Evolutionary conservation across 169 alveolate genomes (phyloP).

Genomic region (Plasmodium gonderi): DNA sequence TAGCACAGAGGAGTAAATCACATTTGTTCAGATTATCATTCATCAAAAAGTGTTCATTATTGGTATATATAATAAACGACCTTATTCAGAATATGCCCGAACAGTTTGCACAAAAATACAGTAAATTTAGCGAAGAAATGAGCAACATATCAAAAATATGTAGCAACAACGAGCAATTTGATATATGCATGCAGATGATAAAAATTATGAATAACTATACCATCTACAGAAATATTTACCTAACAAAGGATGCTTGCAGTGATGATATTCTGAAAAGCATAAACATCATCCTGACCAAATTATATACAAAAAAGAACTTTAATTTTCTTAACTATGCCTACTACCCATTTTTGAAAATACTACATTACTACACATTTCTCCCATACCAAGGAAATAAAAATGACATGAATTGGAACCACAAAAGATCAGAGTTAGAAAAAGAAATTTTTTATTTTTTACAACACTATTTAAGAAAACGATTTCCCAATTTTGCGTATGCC

Average conservation of each 20-base stretch:
- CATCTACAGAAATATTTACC: background rate
- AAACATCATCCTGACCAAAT: background rate
- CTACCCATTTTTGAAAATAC: constrained; percentile 23
- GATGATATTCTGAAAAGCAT: background rate
- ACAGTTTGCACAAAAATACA: background rate
- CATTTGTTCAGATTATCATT: constrained; percentile 15
- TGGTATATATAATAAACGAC: constrained; percentile 24
- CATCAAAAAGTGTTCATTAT: constrained; percentile 21
- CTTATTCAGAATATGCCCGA: constrained; percentile 3
- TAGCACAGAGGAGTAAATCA: background rate
- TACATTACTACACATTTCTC: constrained; percentile 13
- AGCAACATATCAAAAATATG: background rate
- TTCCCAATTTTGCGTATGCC: constrained; percentile 6
- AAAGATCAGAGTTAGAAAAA: constrained; percentile 60
- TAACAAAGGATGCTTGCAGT: background rate
- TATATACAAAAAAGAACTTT: constrained; percentile 17
- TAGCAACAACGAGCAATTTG: background rate
- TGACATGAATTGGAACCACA: background rate
- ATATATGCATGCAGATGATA: background rate
- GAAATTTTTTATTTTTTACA: constrained; percentile 40
- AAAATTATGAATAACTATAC: background rate
- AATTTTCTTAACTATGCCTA: constrained; percentile 5
- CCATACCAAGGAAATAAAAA: background rate
- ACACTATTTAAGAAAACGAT: constrained; percentile 1
- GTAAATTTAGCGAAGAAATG: background rate